Percentiles rank a stretch among this genome's conserved stretches.
Conservation (phyloP, 257 asterid genomes). For the Nyctanthes arbortristis region DNA sequence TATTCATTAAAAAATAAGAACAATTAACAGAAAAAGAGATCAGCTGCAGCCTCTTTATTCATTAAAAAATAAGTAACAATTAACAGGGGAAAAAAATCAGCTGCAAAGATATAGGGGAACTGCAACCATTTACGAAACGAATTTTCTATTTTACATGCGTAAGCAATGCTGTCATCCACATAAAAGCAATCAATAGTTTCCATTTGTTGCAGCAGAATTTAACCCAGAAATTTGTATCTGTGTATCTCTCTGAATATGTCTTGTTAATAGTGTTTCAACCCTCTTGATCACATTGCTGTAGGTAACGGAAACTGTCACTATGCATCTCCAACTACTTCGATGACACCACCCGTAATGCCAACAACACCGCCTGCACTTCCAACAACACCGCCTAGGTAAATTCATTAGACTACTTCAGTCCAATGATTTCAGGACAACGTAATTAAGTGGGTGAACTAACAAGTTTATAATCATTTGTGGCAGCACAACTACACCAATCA, state of each 20-base stretch:
- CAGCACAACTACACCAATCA: constrained; percentile 71
- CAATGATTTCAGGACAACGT: background rate
- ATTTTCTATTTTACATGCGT: background rate
- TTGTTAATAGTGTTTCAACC: background rate
- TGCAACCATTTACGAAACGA: no score
- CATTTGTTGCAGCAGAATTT: background rate
- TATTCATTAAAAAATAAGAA: background rate
- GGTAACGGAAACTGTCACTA: constrained; percentile 83
- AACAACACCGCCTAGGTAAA: constrained; percentile 75
- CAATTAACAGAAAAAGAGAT: background rate
- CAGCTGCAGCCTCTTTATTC: background rate
- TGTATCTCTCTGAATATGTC: no score
- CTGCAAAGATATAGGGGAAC: no score
- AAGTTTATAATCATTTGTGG: constrained; percentile 27
- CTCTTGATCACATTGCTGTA: constrained; percentile 32
- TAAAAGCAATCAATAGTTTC: background rate
- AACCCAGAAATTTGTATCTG: background rate
- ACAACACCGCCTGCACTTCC: constrained; percentile 25
- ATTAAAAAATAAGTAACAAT: background rate
- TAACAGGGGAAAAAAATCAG: background rate
- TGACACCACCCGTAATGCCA: constrained; percentile 40
- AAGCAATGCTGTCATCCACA: background rate
- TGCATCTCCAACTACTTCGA: constrained; percentile 51
- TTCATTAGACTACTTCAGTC: constrained; percentile 9
- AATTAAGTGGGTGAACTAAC: background rate